Base-by-base conservation (phyloP, 192 early-diverging fungal genomes). In the Entomortierella lignicola region DNA sequence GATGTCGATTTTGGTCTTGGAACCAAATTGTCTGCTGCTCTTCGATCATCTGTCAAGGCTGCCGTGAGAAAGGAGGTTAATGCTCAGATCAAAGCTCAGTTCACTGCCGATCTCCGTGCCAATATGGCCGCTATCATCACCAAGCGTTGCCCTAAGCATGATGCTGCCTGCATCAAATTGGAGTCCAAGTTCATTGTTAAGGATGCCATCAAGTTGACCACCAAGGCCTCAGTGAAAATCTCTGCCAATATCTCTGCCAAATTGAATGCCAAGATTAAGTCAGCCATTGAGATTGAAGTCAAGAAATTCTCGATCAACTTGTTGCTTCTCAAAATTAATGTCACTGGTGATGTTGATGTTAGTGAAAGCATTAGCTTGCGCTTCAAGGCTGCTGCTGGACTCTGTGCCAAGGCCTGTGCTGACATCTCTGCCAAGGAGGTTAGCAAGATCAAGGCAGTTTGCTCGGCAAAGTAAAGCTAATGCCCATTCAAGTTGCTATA, bases 221-320 rank as follows among this genome's bases (percentile, higher is more conserved):
- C 62, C 63, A 79, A 79, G 67, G 75, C 75, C 21, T 55, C 75
- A 41, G 75, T 55, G 37, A 69, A 70, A 39, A 79, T 79, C 42
- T 17, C 44, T 32, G 60, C 37, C 68, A 64, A 70, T 34, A 66
- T 79, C 56, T 31, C 47, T 27, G 62, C 63, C 57, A 70, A 65
- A 3, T 29, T 79, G 26, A 1, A 43, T 51, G 67, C 67, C 58
- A 64, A 70, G 66, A 47, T 79, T 52, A 60, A 79, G 75, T 55
- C 75, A 13, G 60, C 62, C 50, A 30, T 79, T 34, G 75, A 79
- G 26, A 30, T 70, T 29, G 60, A 79, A 63, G 62, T 79, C 63
- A 79, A 79, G 67, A 79, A 79, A 56, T 70, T 79, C 75, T 55
- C 60, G 10, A 23, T 79, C 75, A 79, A 79, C 75, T 62, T 79